Evolutionary conservation across 2,329 filamentous ascomycete genomes (phyloP).

Genomic region (Trichoderma gracile): DNA sequence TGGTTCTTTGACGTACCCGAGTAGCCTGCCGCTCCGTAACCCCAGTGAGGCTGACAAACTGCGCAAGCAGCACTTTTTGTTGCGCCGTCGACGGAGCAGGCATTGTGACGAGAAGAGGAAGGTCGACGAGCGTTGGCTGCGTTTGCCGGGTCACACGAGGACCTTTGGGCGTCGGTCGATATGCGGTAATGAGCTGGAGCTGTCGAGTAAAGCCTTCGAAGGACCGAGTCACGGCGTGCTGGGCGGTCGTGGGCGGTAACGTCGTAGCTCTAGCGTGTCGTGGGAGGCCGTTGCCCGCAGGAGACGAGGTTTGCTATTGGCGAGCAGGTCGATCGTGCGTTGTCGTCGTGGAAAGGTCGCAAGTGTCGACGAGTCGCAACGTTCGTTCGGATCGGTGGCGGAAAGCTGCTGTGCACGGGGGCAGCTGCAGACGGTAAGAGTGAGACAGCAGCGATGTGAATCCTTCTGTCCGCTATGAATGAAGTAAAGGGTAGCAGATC

Average conservation of each 20-base stretch:
- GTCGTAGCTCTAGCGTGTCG: background rate
- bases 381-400: background rate
- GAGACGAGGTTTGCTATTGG: slow-evolving; percentile 4
- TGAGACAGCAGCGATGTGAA: background rate
- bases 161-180: background rate
- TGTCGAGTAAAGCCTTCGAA: background rate
- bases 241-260: background rate
- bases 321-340: background rate
- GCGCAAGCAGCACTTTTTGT: slow-evolving; percentile 44
- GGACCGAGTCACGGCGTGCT: background rate
- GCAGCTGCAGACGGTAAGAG: background rate
- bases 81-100: slow-evolving; percentile 41
- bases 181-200: slow-evolving; percentile 1
- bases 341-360: background rate
- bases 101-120: slow-evolving; percentile 34
- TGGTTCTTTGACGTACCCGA: slow-evolving; percentile 42
- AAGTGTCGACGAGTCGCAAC: slow-evolving; percentile 1
- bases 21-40: slow-evolving; percentile 47
- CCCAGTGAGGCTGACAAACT: slow-evolving; percentile 49
- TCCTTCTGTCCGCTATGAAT: background rate
- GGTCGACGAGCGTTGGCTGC: slow-evolving; percentile 12
- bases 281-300: slow-evolving; percentile 9
- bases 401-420: slow-evolving; percentile 1
- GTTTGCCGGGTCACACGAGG: slow-evolving; percentile 22
- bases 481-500: background rate